phyloP scores from a whole-genome alignment of 208 protist species.

The Balamuthia mandrillaris region DNA sequence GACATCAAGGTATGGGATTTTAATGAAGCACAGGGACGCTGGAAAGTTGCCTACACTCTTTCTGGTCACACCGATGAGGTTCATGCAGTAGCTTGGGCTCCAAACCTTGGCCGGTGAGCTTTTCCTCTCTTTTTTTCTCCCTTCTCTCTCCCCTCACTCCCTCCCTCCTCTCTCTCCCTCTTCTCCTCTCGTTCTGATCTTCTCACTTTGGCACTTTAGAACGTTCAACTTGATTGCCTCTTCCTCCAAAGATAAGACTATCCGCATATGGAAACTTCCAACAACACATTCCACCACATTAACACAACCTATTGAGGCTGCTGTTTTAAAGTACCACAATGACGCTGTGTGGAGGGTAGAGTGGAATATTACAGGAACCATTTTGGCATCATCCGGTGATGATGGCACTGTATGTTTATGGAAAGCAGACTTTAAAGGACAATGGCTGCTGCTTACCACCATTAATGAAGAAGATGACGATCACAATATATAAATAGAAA shows the following conservation, averaged over 20 bases:
- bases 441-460: constrained; percentile 50
- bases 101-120: constrained; percentile 48
- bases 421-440: constrained; percentile 60
- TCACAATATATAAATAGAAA: too few relatives aligned
- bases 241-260: constrained; percentile 61
- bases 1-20: constrained; percentile 3
- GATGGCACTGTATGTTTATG: constrained; percentile 76
- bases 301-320: neutral
- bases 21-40: neutral
- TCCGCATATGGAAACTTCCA: constrained; percentile 62
- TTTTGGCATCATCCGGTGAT: constrained; percentile 72
- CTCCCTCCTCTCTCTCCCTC: neutral
- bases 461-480: constrained; percentile 43
- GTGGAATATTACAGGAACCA: constrained; percentile 79
- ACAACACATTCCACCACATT: constrained; percentile 4
- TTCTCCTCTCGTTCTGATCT: neutral
- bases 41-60: neutral
- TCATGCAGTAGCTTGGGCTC: constrained; percentile 71
- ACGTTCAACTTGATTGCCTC: constrained; percentile 74
- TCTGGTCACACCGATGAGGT: constrained; percentile 39
- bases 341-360: constrained; percentile 74
- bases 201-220: neutral
- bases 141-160: neutral
- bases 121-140: neutral
- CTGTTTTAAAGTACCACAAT: constrained; percentile 53